Evolutionary conservation across 495 filamentous ascomycete genomes (phyloP).

Genomic region (Aspergillus sclerotioniger): DNA sequence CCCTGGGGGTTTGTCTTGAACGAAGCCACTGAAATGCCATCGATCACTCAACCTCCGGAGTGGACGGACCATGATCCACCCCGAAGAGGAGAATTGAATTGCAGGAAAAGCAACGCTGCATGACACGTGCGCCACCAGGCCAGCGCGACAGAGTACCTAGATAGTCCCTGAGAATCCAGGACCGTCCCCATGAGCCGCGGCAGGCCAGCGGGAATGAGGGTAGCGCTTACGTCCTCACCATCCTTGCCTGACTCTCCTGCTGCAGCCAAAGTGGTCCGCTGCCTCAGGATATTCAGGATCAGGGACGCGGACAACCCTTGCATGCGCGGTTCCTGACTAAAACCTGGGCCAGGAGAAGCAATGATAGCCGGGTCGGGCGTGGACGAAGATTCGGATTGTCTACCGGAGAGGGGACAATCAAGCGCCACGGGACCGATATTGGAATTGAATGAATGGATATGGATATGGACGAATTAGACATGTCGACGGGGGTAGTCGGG

Average conservation of each 20-base stretch:
- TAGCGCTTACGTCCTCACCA: constrained; percentile 14
- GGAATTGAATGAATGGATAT: too few species aligned
- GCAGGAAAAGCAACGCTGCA: constrained; percentile 6
- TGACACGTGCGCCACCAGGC: constrained; percentile 12
- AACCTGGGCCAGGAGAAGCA: constrained; percentile 6
- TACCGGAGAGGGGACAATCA: not conserved
- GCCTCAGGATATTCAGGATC: constrained; percentile 15
- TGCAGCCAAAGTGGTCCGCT: constrained; percentile 12
- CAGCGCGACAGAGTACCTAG: not conserved
- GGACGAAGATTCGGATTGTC: constrained; percentile 1
- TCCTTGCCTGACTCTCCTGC: constrained; percentile 20
- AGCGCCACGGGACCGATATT: constrained; percentile 4
- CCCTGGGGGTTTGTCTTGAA: constrained; percentile 14
- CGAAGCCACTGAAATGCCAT: constrained; percentile 20
- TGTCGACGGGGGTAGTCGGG: constrained; percentile 35
- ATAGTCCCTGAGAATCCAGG: constrained; percentile 5
- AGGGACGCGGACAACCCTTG: constrained; percentile 15
- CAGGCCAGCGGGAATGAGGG: constrained; percentile 1
- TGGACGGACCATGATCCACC: constrained; percentile 16
- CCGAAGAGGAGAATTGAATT: constrained; percentile 1
- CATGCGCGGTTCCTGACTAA: constrained; percentile 18
- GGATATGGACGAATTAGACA: constrained; percentile 19
- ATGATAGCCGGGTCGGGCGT: constrained; percentile 4
- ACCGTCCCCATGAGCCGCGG: not conserved
- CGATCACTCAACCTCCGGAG: constrained; percentile 17